Conservation (phyloP, 2,329 filamentous ascomycete genomes). For the Phialophora verrucosa region DNA sequence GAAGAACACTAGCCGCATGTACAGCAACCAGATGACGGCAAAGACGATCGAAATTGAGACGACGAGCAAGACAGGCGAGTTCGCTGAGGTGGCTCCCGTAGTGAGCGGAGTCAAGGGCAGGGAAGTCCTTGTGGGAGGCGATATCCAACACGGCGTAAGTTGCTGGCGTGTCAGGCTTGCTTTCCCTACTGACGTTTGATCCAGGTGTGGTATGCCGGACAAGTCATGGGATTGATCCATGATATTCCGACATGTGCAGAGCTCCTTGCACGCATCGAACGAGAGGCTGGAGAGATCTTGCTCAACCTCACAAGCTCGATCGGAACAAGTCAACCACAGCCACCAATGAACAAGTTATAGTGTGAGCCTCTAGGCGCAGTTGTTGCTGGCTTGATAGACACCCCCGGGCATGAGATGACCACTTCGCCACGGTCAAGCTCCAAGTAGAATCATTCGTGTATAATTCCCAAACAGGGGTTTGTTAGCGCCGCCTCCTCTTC, state of each 20-base stretch:
- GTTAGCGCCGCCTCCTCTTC: too few species aligned
- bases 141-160: conserved; percentile 80
- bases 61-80: conserved; percentile 83
- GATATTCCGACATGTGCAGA: conserved; percentile 66
- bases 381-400: neutral
- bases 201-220: conserved; percentile 81
- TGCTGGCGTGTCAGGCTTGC: neutral
- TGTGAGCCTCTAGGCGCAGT: neutral
- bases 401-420: neutral
- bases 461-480: too few species aligned
- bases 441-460: too few species aligned
- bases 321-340: conserved; percentile 54
- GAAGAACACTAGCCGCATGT: conserved; percentile 90
- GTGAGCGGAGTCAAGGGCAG: conserved; percentile 90
- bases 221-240: conserved; percentile 88
- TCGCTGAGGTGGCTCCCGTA: conserved; percentile 82
- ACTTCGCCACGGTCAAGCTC: neutral
- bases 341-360: conserved; percentile 34
- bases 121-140: conserved; percentile 92
- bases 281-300: conserved; percentile 67
- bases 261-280: conserved; percentile 74
- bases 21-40: conserved; percentile 84
- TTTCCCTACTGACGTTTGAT: conserved; percentile 5
- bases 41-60: conserved; percentile 82
- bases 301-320: conserved; percentile 51